Percentiles rank a stretch among this genome's conserved stretches.
Evolutionary conservation across 805 yeast genomes (phyloP).

Genomic region (Starmera dryadoides): DNA sequence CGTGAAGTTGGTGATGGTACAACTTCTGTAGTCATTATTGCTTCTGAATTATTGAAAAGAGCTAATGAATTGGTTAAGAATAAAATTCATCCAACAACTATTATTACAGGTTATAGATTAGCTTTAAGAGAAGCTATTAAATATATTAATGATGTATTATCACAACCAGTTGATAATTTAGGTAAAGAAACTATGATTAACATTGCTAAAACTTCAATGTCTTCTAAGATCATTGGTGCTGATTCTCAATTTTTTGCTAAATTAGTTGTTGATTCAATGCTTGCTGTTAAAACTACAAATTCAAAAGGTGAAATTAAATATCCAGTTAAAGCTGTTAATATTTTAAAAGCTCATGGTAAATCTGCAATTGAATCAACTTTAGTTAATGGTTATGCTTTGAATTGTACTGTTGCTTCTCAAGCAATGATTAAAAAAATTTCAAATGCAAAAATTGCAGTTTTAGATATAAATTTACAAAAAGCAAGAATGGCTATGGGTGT

Average conservation of each 20-base stretch:
- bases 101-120: conserved; percentile 91
- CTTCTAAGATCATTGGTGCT: conserved; percentile 90
- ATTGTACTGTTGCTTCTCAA: conserved; percentile 95
- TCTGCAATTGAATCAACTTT: conserved; percentile 80
- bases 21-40: conserved; percentile 93
- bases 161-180: conserved; percentile 64
- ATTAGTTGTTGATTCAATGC: conserved; percentile 91
- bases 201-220: conserved; percentile 96
- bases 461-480: conserved; percentile 90
- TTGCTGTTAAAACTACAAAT: conserved; percentile 89
- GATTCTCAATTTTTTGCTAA: conserved; percentile 86
- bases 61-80: conserved; percentile 92
- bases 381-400: conserved; percentile 90
- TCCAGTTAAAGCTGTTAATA: conserved; percentile 95
- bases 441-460: conserved; percentile 77
- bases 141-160: conserved; percentile 78
- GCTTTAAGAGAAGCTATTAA: conserved; percentile 85
- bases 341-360: conserved; percentile 94
- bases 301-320: conserved; percentile 82
- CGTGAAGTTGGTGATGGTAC: conserved; percentile 99
- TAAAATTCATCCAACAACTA: conserved; percentile 96
- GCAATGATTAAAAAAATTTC: conserved; percentile 78
- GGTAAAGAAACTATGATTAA: conserved; percentile 80
- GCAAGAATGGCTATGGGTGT: conserved; percentile 98
- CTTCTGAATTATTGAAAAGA: conserved; percentile 83